phyloP scores from a whole-genome alignment of 192 early-diverging fungal species.

The Linnemannia zychae region DNA sequence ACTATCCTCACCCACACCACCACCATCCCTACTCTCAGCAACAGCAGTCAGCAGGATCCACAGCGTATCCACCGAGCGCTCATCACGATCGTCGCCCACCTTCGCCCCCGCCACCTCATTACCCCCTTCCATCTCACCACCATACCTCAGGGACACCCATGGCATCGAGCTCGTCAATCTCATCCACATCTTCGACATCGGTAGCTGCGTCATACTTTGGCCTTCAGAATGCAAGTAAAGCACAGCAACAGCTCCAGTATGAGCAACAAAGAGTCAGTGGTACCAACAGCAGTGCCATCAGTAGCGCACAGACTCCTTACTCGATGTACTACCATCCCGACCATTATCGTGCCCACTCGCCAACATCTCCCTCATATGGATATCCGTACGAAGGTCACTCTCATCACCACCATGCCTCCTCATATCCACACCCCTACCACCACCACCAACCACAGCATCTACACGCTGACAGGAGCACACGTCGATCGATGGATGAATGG shows the following conservation, averaged over 20 bases:
- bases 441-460: too few relatives aligned
- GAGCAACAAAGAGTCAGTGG: not conserved
- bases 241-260: constrained; percentile 8
- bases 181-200: not conserved
- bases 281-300: not conserved
- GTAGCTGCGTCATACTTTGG: not conserved
- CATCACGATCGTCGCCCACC: not conserved
- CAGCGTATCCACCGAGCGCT: not conserved
- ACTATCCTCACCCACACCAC: constrained; percentile 38
- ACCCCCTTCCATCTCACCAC: constrained; percentile 41
- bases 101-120: not conserved
- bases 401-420: not conserved
- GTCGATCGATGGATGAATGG: not conserved
- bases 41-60: not conserved
- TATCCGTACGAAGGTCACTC: not conserved
- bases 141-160: constrained; percentile 10
- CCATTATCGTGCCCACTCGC: not conserved
- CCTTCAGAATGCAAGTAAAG: not conserved
- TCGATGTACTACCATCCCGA: not conserved
- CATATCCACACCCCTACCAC: not conserved
- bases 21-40: not conserved
- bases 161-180: constrained; percentile 3
- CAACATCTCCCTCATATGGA: not conserved
- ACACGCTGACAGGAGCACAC: not conserved
- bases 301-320: not conserved